phyloP scores from a whole-genome alignment of 1,284 basidiomycete species.

The Golubevia pallescens region DNA sequence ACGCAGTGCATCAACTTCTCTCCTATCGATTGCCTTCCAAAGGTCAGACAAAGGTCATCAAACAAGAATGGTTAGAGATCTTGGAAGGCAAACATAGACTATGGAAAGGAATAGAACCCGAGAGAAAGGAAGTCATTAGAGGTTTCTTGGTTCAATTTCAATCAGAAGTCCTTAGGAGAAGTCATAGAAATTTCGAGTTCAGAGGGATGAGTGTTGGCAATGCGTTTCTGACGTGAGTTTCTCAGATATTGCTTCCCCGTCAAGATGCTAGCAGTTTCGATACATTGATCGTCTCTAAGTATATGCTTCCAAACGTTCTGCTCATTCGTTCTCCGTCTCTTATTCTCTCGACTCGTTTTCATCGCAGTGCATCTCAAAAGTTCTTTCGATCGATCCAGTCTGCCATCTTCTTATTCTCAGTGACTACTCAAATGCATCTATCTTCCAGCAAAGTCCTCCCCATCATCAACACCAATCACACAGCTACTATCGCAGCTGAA shows the following conservation, averaged over 20 bases:
- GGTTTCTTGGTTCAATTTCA: slow-evolving; percentile 66
- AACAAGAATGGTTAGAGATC: slow-evolving; percentile 87
- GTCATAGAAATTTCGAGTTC: slow-evolving; percentile 56
- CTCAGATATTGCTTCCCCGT: no score
- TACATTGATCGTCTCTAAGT: no score
- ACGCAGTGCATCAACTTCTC: slow-evolving; percentile 76
- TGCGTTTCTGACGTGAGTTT: slow-evolving; percentile 5
- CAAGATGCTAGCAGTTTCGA: background rate
- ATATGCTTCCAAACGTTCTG: no score
- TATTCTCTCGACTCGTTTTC: slow-evolving; percentile 38
- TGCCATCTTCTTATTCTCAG: slow-evolving; percentile 92
- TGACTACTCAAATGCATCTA: slow-evolving; percentile 75
- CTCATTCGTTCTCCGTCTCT: background rate
- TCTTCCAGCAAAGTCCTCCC: slow-evolving; percentile 75
- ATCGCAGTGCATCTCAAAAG: slow-evolving; percentile 43
- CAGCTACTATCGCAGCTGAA: slow-evolving; percentile 94
- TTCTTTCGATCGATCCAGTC: slow-evolving; percentile 69
- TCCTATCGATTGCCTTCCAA: slow-evolving; percentile 79
- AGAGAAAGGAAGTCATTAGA: slow-evolving; percentile 87
- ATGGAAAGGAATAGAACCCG: slow-evolving; percentile 87
- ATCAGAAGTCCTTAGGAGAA: slow-evolving; percentile 21
- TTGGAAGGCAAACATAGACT: slow-evolving; percentile 84
- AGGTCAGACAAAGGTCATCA: slow-evolving; percentile 76
- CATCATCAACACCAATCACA: slow-evolving; percentile 91
- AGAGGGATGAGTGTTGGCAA: slow-evolving; percentile 45